Evolutionary conservation across 257 asterid genomes (phyloP), one percentile per base, ranked within the genome.

Genomic region (Datura wrightii): DNA sequence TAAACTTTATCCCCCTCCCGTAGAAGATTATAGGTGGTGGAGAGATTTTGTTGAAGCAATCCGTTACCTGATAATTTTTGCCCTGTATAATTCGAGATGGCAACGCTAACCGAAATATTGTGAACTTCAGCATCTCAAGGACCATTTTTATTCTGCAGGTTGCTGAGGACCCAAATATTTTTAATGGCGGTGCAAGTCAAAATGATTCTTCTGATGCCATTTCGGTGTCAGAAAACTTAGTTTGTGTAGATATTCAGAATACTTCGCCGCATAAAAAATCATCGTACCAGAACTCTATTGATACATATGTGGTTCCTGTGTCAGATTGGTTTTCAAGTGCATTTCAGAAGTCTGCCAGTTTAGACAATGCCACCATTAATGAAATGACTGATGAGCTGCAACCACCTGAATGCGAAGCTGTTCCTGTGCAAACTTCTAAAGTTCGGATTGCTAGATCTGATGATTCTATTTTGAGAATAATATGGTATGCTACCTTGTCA

Each of bases 401-500:
- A 80, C 98, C 98, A 53, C 83, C 89, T 84, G 86, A 87, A 84
- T 88, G 86, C 65, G 92, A 87, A 86, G 84, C 53, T 80, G 85
- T 89, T 86, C 86, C 89, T 60, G 91, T 91, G 52, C 91, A 86
- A 72, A 86, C 67, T 74, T 66, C 66, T 81, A 85, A 81, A 74
- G 84, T 86, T 65, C 83, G 74, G 37, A 84, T 88, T 50, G 87
- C 86, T 72, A 91, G 87, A 79, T 69, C 86, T 83, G 91, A 86
- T 71, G 90, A 72, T 65, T 67, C 81, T 65, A 59, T 84, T 9
- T 87, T 88, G 79, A 90, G 86, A 89, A 85, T 92, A 59, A 79
- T 78, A 79, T 87, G 92, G 80, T 90, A 91, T 89, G 85, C 91
- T 82, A 91, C 90, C 85, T 85, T 95, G 92, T 89, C 92, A 87